Conservation (phyloP, 495 filamentous ascomycete species). For the Penicillium steckii region DNA sequence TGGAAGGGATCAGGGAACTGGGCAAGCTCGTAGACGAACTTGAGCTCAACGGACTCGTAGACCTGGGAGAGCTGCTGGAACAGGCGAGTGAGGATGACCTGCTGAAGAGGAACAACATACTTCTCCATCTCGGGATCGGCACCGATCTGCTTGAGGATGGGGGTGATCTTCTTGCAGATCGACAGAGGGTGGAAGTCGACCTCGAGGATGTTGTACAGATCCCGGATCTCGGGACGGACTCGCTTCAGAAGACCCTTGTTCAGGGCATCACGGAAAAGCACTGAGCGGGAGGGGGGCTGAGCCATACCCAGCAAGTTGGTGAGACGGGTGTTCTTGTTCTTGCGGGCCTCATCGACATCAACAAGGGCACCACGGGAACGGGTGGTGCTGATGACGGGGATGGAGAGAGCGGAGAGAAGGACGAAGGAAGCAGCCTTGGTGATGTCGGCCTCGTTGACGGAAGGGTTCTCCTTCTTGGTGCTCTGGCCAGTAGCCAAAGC, state of each 20-base stretch:
- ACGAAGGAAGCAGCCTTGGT: constrained; percentile 90
- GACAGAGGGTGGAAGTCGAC: constrained; percentile 98
- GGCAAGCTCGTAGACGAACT: constrained; percentile 89
- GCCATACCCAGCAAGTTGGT: constrained; percentile 95
- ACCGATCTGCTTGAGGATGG: constrained; percentile 91
- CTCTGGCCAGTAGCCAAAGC: constrained; percentile 80
- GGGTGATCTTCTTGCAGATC: constrained; percentile 98
- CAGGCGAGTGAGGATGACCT: constrained; percentile 95
- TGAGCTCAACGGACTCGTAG: constrained; percentile 95
- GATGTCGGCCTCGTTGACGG: constrained; percentile 83
- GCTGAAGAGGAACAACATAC: constrained; percentile 90
- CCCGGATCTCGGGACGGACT: constrained; percentile 87
- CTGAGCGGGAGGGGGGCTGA: constrained; percentile 81
- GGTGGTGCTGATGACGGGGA: constrained; percentile 97
- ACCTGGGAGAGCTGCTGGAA: constrained; percentile 99
- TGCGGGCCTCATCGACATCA: constrained; percentile 94
- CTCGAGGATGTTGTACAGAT: constrained; percentile 97
- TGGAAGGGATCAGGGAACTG: constrained; percentile 97
- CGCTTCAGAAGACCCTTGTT: constrained; percentile 92
- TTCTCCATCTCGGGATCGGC: constrained; percentile 94
- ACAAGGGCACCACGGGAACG: constrained; percentile 93
- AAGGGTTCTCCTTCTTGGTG: constrained; percentile 90
- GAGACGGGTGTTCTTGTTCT: constrained; percentile 97
- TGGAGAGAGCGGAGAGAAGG: constrained; percentile 90
- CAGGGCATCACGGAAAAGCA: constrained; percentile 91